Percentiles rank a stretch among this genome's conserved stretches.
Evolutionary conservation across 208 protist genomes (phyloP).

Genomic region (Acanthamoeba castellanii): DNA sequence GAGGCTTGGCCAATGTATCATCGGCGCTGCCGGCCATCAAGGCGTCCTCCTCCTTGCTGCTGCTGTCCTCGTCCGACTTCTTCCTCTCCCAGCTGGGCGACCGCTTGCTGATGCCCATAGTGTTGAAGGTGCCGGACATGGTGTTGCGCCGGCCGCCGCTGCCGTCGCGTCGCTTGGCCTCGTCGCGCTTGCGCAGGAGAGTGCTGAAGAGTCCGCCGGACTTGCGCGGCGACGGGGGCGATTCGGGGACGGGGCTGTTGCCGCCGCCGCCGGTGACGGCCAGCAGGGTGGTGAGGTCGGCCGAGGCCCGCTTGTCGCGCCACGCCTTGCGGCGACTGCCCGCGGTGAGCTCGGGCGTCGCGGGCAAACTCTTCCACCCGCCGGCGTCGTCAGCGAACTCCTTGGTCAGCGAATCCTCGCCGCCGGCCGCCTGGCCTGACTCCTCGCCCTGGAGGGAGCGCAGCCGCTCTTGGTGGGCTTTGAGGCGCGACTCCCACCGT

Average conservation of each 20-base stretch:
- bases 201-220: background rate
- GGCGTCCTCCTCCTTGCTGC: background rate
- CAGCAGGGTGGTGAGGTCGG: background rate
- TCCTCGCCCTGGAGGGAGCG: constrained; percentile 29
- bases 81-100: background rate
- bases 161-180: background rate
- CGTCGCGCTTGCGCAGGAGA: background rate
- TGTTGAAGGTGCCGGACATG: background rate
- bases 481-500: background rate
- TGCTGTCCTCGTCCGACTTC: background rate
- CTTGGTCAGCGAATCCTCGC: background rate
- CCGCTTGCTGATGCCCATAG: background rate
- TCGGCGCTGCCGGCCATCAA: background rate
- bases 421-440: background rate
- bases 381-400: background rate
- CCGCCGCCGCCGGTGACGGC: background rate
- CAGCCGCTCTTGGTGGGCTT: constrained; percentile 48
- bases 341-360: background rate
- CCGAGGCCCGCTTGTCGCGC: background rate
- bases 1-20: background rate
- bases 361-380: background rate
- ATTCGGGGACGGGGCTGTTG: background rate
- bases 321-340: background rate
- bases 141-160: background rate
- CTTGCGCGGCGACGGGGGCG: background rate